A percentile compares a stretch with the other conserved stretches of the same genome.
Conservation (phyloP, 140 eudicot genomes). For the Stevia rebaudiana region DNA sequence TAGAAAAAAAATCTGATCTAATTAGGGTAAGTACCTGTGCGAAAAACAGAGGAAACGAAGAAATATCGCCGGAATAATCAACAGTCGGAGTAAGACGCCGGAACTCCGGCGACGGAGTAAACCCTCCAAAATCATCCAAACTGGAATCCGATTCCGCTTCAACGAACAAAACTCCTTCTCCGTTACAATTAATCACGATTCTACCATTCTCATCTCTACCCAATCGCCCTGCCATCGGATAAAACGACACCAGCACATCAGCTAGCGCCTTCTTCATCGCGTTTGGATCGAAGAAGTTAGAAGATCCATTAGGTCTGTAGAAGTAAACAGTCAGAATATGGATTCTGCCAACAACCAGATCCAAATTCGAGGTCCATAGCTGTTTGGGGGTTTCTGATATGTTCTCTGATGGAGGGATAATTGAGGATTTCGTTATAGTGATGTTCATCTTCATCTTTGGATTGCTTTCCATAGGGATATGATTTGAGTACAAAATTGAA, state of each 20-base stretch:
- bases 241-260: slow-evolving; percentile 40
- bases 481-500: no score
- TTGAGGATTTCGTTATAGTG: slow-evolving; percentile 29
- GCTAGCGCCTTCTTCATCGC: slow-evolving; percentile 39
- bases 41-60: slow-evolving; percentile 37
- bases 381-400: slow-evolving; percentile 15
- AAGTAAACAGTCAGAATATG: slow-evolving; percentile 43
- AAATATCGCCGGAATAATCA: slow-evolving; percentile 45
- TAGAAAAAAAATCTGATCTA: not conserved
- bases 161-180: slow-evolving; percentile 40
- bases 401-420: slow-evolving; percentile 32
- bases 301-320: slow-evolving; percentile 38
- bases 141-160: slow-evolving; percentile 43
- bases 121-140: slow-evolving; percentile 43
- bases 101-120: slow-evolving; percentile 37
- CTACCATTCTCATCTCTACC: slow-evolving; percentile 37
- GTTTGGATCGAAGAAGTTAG: slow-evolving; percentile 37
- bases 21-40: slow-evolving; percentile 35
- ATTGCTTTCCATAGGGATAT: slow-evolving; percentile 8
- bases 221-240: slow-evolving; percentile 52
- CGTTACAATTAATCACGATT: slow-evolving; percentile 38
- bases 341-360: slow-evolving; percentile 39
- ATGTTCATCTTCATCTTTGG: slow-evolving; percentile 30
- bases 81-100: slow-evolving; percentile 35
- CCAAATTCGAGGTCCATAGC: slow-evolving; percentile 58